phyloP scores from a whole-genome alignment of 805 yeast species.

The Schizosaccharomyces lindneri region DNA sequence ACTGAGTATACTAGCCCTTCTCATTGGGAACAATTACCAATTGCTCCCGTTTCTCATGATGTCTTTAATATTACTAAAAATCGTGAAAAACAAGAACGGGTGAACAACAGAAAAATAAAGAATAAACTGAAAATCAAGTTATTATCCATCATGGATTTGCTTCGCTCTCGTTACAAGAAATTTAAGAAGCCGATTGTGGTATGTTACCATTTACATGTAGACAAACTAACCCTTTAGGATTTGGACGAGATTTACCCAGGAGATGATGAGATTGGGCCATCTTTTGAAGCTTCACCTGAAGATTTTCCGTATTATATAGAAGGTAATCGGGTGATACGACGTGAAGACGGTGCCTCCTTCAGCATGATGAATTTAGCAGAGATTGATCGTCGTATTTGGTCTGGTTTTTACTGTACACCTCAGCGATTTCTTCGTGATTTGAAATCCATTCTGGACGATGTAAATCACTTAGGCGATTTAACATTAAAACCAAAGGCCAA shows the following conservation, averaged over 20 bases:
- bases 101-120: conserved; percentile 52
- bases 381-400: conserved; percentile 87
- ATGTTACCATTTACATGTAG: neutral
- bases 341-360: conserved; percentile 45
- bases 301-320: conserved; percentile 12
- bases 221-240: neutral
- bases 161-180: conserved; percentile 65
- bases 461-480: conserved; percentile 12
- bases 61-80: conserved; percentile 14
- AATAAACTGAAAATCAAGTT: conserved; percentile 66
- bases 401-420: conserved; percentile 84
- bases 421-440: conserved; percentile 69
- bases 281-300: neutral
- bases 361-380: conserved; percentile 77
- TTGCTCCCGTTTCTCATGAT: too few relatives aligned
- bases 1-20: too few relatives aligned
- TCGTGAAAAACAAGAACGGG: conserved; percentile 19
- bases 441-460: conserved; percentile 59
- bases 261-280: neutral
- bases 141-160: conserved; percentile 68
- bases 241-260: conserved; percentile 1
- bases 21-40: too few relatives aligned
- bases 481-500: conserved; percentile 33
- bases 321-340: conserved; percentile 57
- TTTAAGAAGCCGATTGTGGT: conserved; percentile 74